These are phyloP conservation scores for Vaccinium myrtillus DNA, from an alignment of 148 eudicot genomes.

Conservation along the genomic window DNA sequence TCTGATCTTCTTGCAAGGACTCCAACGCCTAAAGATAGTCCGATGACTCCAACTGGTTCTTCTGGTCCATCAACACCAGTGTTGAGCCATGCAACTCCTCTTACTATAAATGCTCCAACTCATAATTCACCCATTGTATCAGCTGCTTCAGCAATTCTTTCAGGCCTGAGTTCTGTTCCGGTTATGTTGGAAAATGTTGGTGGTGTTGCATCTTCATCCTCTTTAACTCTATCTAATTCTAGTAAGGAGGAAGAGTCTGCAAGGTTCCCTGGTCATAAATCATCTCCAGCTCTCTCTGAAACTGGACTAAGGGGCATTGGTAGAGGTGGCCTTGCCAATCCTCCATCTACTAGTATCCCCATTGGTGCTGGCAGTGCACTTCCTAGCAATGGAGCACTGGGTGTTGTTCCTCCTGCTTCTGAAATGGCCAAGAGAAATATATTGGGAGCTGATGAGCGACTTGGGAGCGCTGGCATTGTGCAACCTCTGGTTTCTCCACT, in stretches of 20 bases:
- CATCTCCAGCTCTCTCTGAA: slow-evolving; percentile 70
- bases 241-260: slow-evolving; percentile 66
- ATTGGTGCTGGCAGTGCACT: slow-evolving; percentile 51
- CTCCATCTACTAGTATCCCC: slow-evolving; percentile 42
- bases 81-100: slow-evolving; percentile 40
- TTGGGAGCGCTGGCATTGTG: slow-evolving; percentile 56
- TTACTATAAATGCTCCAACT: slow-evolving; percentile 29
- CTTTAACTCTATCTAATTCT: slow-evolving; percentile 45
- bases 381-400: slow-evolving; percentile 53
- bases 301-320: slow-evolving; percentile 53
- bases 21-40: slow-evolving; percentile 66
- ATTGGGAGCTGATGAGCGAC: slow-evolving; percentile 75
- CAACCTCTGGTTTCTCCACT: slow-evolving; percentile 44
- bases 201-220: slow-evolving; percentile 45
- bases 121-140: slow-evolving; percentile 31
- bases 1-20: slow-evolving; percentile 66
- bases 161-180: slow-evolving; percentile 38
- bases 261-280: slow-evolving; percentile 58
- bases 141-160: slow-evolving; percentile 41
- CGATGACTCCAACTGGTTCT: slow-evolving; percentile 32
- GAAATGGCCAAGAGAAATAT: slow-evolving; percentile 75
- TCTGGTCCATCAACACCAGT: slow-evolving; percentile 57
- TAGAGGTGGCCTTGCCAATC: slow-evolving; percentile 62
- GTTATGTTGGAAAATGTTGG: slow-evolving; percentile 40
- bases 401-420: slow-evolving; percentile 57